Base-by-base conservation (phyloP, 805 yeast species). In the Teunomyces tritomae region DNA sequence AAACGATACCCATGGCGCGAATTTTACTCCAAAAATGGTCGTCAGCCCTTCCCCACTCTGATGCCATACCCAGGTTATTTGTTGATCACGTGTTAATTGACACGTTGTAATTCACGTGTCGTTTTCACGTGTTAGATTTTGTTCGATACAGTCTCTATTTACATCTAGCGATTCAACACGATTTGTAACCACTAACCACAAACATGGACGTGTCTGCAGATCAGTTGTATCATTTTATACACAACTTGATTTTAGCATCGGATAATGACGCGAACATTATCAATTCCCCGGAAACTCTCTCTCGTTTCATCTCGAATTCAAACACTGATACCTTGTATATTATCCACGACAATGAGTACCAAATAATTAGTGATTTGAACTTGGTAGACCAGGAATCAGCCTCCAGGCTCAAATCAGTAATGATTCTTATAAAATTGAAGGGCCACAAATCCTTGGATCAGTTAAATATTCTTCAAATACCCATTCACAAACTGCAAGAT, bases 351-450 rank as follows among this genome's bases (percentile, higher is more conserved):
- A 45, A 54, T 27, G 50, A 46, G 14, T 48, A 52, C 27, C 45
- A 41, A 10, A 35, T 55, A 4, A 34, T 49, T 8, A 47, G 44
- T 10, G 57, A 54, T 29, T 46, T 50, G 17, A 43, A 33, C 6
- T 33, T 40, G 26, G 39, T 39, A 13, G 48, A 37, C 29, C n/a
- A n/a, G 14, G 40, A 42, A 9, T 8, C 26, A 9, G 14, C 48
- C 9, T 29, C 49, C 3, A 24, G 41, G 9, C 29, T 46, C 16
- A 20, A 35, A 13, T 57, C 71, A 1, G 58, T 69, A 1, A 58
- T 73, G 11, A 68, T 76, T 8, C 47, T 79, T n/a, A 67, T 79
- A 41, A 80, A 79, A 52, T 71, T 65, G 14, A 68, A 63, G 29
- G 77, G 75, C 0, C 54, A 48, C 4, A 34, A 79, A 10, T 39